Percentiles rank a stretch among this genome's conserved stretches.
These are phyloP conservation scores for Rhizoclosmatium globosum DNA, from an alignment of 192 early-diverging fungal genomes.

Conservation along the genomic window DNA sequence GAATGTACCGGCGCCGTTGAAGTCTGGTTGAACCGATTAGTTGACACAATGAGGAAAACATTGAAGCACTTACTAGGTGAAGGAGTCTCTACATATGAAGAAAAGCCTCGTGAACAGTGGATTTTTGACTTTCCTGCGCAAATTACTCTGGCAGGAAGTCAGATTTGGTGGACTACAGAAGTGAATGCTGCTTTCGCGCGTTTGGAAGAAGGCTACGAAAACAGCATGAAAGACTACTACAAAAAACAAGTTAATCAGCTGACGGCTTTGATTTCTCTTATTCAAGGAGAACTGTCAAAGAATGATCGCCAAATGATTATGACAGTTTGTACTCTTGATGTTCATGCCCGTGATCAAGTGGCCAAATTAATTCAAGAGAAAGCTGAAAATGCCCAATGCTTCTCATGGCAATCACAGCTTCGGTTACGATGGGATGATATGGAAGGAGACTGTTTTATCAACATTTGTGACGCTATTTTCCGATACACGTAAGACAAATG, in stretches of 20 bases:
- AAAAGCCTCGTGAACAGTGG: conserved; percentile 77
- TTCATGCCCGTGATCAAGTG: conserved; percentile 74
- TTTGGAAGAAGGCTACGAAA: conserved; percentile 74
- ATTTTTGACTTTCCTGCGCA: conserved; percentile 75
- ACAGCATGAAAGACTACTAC: conserved; percentile 74
- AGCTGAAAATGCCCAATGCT: conserved; percentile 70
- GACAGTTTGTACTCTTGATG: conserved; percentile 73
- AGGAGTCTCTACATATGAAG: conserved; percentile 68
- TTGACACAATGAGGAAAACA: conserved; percentile 66
- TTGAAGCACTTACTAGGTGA: conserved; percentile 61
- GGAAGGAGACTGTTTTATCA: conserved; percentile 68
- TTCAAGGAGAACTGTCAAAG: conserved; percentile 66
- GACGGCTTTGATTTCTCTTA: conserved; percentile 66
- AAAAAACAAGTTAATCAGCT: conserved; percentile 76
- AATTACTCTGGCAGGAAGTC: conserved; percentile 67
- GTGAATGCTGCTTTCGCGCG: conserved; percentile 69
- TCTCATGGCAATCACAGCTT: conserved; percentile 72
- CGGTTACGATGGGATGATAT: conserved; percentile 71
- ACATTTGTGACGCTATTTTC: conserved; percentile 73
- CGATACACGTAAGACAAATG: conserved; percentile 46
- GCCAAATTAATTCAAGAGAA: conserved; percentile 71
- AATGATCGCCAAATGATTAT: conserved; percentile 72
- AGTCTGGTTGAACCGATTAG: conserved; percentile 69
- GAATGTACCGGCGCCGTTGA: conserved; percentile 72
- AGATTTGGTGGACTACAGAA: conserved; percentile 78